Base-by-base conservation (phyloP, 768 basidiomycete species). In the Amanita phalloides region DNA sequence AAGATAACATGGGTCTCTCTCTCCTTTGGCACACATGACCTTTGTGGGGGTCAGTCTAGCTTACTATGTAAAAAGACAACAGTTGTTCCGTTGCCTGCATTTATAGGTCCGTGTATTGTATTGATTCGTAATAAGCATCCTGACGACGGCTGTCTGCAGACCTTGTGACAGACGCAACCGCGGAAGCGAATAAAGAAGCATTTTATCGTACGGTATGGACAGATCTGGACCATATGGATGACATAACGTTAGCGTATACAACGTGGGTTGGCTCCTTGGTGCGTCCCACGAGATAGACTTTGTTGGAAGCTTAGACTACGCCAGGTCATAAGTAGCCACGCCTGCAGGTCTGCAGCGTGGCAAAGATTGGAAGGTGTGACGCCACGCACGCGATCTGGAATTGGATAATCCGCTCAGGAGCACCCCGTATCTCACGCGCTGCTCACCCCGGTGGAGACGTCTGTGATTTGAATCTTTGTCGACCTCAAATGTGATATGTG, bases 91-190 rank as follows among this genome's bases (percentile, higher is more conserved):
- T 0, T 1, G 10, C 32, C 32, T 33, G 32, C 32, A 10, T 33
- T 33, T 11, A 39, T 49, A 28, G 14, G 10, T 23, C 48, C 37
- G 37, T 39, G 25, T n/a, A n/a, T 45, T 25, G 26, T 9, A 41
- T 47, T 33, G 33, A 49, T 49, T 49, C 14, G 36, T 49, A 49
- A 49, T 49, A 49, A 37, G 48, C 48, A 38, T 48, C 21, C 47
- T 48, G 21, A 23, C 35, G 33, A n/a, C 46, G 21, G 6, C 10
- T 14, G 4, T 6, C 6, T 38, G 37, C 41, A 23, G 25, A 37
- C 25, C 17, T 17, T 30, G 26, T 49, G 25, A 26, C 17, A 17
- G 17, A 9, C 14, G 4, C 47, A 21, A 7, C 23, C 6, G 23
- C 45, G 17, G 23, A 48, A 48, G 23, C 32, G 45, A 47, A 44